Evolutionary conservation across 208 protist species (phyloP), one percentile per base, ranked within the genome.

Genomic region (Leishmania braziliensis): DNA sequence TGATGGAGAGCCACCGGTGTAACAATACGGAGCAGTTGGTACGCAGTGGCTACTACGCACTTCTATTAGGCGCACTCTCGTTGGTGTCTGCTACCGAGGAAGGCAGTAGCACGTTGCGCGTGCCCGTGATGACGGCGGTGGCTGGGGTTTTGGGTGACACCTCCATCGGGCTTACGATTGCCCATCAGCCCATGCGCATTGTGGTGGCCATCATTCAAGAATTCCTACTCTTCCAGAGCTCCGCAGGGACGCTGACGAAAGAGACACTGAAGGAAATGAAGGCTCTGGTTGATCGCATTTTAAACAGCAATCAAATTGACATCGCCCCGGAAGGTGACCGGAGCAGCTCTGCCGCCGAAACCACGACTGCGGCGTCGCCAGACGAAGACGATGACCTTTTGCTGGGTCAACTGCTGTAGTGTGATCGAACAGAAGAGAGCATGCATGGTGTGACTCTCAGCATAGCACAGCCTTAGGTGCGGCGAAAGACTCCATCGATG

Each of bases 191-290:
- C 5, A 92, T 97, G 94, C 84, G 82, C 12, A 58, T 94, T 23
- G 89, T 97, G 51, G 92, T 94, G 3, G 95, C 90, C 12, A 91
- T 98, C 73, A 63, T 97, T 16, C 95, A 98, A 77, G 93, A 98
- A 78, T 97, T 98, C 80, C 46, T 98, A 0, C 77, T 98, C 18
- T 98, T 98, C 84, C 92, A 97, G 78, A 95, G 95, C 73, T 56
- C 81, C 5, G 85, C 92, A 8, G 86, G 89, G 39, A 94, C 91
- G 9, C 79, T 98, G 33, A 97, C 93, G 5, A 86, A 84, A 43
- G 86, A 90, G 2, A 81, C 78, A 9, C 74, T 96, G 36, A 20
- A 88, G 56, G 90, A 89, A 36, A 90, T 95, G 86, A 89, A 75
- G 23, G 66, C 33, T 5, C 75, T 98, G 1, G 83, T 95, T 46